These are phyloP conservation scores for Entonaema liquescens DNA, from an alignment of 495 filamentous ascomycete genomes.

Conservation along the genomic window DNA sequence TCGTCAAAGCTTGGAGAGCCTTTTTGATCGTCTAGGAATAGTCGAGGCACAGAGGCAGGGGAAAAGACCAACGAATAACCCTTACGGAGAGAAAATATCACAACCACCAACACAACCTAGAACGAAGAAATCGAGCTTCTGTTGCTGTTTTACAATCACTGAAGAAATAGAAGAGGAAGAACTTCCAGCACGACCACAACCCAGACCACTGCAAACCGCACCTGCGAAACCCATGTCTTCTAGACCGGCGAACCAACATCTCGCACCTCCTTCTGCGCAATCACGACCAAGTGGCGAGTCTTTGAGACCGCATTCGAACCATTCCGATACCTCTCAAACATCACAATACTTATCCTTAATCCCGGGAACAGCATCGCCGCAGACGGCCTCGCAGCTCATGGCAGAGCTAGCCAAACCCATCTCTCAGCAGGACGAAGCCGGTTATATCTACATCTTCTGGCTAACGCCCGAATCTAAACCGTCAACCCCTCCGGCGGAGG, in stretches of 20 bases:
- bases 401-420: constrained; percentile 85
- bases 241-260: constrained; percentile 44
- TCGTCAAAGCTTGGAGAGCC: constrained; percentile 81
- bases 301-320: constrained; percentile 46
- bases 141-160: constrained; percentile 57
- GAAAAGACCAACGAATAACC: constrained; percentile 38
- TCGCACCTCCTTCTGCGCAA: constrained; percentile 40
- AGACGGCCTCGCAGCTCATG: constrained; percentile 71
- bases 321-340: constrained; percentile 54
- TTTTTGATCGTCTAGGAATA: constrained; percentile 80
- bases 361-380: constrained; percentile 66
- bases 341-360: constrained; percentile 72
- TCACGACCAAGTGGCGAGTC: constrained; percentile 47
- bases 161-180: constrained; percentile 51
- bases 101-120: constrained; percentile 45
- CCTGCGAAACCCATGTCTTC: constrained; percentile 42
- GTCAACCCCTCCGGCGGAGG: constrained; percentile 61
- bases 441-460: constrained; percentile 99
- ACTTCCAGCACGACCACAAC: constrained; percentile 49
- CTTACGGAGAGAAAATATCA: constrained; percentile 33
- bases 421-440: constrained; percentile 78
- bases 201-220: constrained; percentile 51
- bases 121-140: constrained; percentile 48
- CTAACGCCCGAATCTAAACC: constrained; percentile 67
- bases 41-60: constrained; percentile 57